Conservation (phyloP, 768 basidiomycete species). For the Termitomyces sp. region DNA sequence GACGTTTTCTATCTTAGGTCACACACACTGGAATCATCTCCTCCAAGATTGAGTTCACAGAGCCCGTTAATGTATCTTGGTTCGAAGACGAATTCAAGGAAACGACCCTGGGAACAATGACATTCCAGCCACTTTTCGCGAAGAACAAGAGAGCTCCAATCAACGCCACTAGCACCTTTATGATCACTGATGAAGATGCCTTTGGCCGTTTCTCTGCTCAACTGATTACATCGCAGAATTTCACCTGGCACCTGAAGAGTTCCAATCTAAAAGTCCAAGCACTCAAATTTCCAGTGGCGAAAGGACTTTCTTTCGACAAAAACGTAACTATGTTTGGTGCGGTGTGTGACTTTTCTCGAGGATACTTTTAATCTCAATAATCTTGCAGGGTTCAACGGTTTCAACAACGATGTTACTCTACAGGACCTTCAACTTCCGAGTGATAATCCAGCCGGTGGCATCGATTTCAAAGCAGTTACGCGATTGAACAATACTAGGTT, state of each 20-base stretch:
- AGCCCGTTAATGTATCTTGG: slow-evolving; percentile 60
- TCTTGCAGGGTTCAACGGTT: slow-evolving; percentile 53
- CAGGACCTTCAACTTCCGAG: slow-evolving; percentile 62
- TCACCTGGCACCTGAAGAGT: slow-evolving; percentile 64
- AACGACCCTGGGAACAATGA: slow-evolving; percentile 52
- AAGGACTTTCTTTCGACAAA: slow-evolving; percentile 65
- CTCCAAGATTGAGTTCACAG: slow-evolving; percentile 58
- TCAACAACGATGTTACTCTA: slow-evolving; percentile 51
- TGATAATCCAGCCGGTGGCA: slow-evolving; percentile 64
- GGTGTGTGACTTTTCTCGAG: slow-evolving; percentile 1
- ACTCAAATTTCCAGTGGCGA: slow-evolving; percentile 61
- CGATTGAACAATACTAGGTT: slow-evolving; percentile 57
- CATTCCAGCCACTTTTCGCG: slow-evolving; percentile 43
- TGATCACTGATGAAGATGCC: slow-evolving; percentile 49
- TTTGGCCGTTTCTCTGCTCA: slow-evolving; percentile 59
- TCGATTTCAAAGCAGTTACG: slow-evolving; percentile 59
- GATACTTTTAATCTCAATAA: background rate
- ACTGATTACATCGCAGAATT: slow-evolving; percentile 64
- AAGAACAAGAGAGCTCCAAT: slow-evolving; percentile 54
- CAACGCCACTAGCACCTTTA: slow-evolving; percentile 58
- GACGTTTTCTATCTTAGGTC: slow-evolving; percentile 33
- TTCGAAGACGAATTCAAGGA: slow-evolving; percentile 42
- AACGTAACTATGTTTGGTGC: slow-evolving; percentile 51
- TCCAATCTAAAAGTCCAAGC: slow-evolving; percentile 61
- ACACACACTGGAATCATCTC: slow-evolving; percentile 64